phyloP scores from a whole-genome alignment of 495 filamentous ascomycete genomes.

The Neurospora tetrasperma region DNA sequence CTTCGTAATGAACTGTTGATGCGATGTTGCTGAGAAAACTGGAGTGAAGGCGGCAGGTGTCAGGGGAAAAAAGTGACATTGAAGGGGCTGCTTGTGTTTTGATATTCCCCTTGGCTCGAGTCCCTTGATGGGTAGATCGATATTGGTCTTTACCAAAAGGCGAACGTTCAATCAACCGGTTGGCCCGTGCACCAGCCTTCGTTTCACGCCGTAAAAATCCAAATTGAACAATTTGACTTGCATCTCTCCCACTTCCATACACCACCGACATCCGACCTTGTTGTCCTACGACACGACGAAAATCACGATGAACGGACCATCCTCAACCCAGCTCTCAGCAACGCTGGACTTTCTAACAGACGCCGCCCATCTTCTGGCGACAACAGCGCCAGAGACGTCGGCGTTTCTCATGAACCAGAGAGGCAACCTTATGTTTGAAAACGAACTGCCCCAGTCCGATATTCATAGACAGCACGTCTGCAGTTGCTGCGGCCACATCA shows the following conservation, averaged over 20 bases:
- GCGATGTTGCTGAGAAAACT: neutral
- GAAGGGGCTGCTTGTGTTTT: neutral
- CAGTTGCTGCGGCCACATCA: constrained; percentile 42
- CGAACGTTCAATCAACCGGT: neutral
- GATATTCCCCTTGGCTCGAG: neutral
- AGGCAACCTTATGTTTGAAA: constrained; percentile 31
- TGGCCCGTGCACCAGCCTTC: neutral
- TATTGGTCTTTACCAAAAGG: neutral
- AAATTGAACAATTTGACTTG: neutral
- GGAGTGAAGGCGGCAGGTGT: neutral
- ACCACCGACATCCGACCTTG: neutral
- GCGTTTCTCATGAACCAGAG: constrained; percentile 38
- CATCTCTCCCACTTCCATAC: neutral
- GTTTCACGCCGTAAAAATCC: neutral
- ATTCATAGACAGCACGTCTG: constrained; percentile 37
- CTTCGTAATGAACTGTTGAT: neutral
- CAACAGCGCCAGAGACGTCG: constrained; percentile 36
- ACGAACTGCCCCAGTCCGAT: constrained; percentile 32
- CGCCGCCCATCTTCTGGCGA: constrained; percentile 39
- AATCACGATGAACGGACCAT: constrained; percentile 13
- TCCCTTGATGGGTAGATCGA: neutral
- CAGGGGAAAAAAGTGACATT: no score
- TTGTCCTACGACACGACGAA: neutral
- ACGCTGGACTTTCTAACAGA: constrained; percentile 36
- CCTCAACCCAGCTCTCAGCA: constrained; percentile 16